Conservation (phyloP, 1,139 yeast species). For the Hyphopichia pseudoburtonii region DNA sequence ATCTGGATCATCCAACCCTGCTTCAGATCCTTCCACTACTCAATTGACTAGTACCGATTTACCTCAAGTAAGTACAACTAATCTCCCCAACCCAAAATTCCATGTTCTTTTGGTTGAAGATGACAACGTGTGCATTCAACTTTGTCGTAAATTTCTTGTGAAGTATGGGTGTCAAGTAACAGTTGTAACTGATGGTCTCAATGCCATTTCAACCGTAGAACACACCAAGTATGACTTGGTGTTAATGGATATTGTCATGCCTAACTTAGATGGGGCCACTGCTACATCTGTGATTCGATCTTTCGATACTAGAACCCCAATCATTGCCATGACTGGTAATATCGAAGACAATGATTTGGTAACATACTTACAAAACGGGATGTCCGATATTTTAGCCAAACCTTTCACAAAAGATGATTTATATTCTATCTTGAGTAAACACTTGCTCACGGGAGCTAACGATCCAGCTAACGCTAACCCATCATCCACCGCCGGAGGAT, state of each 20-base stretch:
- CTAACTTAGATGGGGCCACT: constrained; percentile 90
- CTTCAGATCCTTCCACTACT: constrained; percentile 6
- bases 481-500: background rate
- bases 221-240: constrained; percentile 77
- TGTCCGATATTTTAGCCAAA: constrained; percentile 88
- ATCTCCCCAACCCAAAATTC: constrained; percentile 46
- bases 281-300: constrained; percentile 85
- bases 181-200: constrained; percentile 87
- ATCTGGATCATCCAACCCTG: constrained; percentile 2
- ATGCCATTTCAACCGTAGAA: constrained; percentile 82
- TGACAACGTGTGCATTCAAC: constrained; percentile 77
- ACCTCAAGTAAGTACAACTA: constrained; percentile 26
- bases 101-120: constrained; percentile 84
- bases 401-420: constrained; percentile 89
- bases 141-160: constrained; percentile 74
- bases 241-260: constrained; percentile 93
- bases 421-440: constrained; percentile 71
- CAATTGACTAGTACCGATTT: constrained; percentile 5
- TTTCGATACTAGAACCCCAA: constrained; percentile 81
- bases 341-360: constrained; percentile 78
- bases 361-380: constrained; percentile 81
- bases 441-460: constrained; percentile 31
- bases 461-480: background rate
- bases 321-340: constrained; percentile 92
- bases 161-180: constrained; percentile 93